phyloP scores from a whole-genome alignment of 2,329 filamentous ascomycete species.

The Scytalidium lignicola region DNA sequence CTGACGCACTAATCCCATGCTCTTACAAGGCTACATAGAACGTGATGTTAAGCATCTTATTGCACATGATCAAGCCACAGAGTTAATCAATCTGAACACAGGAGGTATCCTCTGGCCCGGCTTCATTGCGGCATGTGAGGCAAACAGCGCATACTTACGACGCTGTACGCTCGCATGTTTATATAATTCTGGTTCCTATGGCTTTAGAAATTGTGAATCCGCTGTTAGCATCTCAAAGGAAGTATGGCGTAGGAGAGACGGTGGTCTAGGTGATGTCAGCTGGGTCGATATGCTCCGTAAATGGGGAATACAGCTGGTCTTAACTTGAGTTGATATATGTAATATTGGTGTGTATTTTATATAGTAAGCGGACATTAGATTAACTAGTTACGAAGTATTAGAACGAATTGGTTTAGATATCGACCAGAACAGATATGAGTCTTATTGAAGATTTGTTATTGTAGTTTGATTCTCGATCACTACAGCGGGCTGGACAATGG shows the following conservation, averaged over 20 bases:
- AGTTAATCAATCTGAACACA: conserved; percentile 5
- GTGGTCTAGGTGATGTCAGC: conserved; percentile 4
- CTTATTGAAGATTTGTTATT: too few relatives aligned
- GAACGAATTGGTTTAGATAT: too few relatives aligned
- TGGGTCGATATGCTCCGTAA: conserved; percentile 12
- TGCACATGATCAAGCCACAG: conserved; percentile 10
- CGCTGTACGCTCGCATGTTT: conserved; percentile 9
- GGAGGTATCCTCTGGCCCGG: conserved; percentile 9
- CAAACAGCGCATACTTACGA: conserved; percentile 6
- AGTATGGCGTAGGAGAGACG: conserved; percentile 10
- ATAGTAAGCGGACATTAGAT: too few relatives aligned
- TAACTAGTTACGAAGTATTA: too few relatives aligned
- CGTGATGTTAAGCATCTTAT: conserved; percentile 9
- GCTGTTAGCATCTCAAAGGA: conserved; percentile 11
- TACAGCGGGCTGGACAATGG: too few relatives aligned
- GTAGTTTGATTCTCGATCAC: too few relatives aligned
- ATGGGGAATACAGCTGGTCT: conserved; percentile 9
- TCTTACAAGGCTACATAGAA: conserved; percentile 11
- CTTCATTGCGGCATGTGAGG: conserved; percentile 13
- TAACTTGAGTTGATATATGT: conserved; percentile 5
- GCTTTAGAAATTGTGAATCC: neutral
- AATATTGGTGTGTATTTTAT: too few relatives aligned
- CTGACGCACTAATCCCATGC: conserved; percentile 10
- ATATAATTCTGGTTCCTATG: conserved; percentile 8
- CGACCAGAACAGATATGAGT: too few relatives aligned